Evolutionary conservation across 2,329 filamentous ascomycete genomes (phyloP).

Genomic region (Pseudogymnoascus sp.): DNA sequence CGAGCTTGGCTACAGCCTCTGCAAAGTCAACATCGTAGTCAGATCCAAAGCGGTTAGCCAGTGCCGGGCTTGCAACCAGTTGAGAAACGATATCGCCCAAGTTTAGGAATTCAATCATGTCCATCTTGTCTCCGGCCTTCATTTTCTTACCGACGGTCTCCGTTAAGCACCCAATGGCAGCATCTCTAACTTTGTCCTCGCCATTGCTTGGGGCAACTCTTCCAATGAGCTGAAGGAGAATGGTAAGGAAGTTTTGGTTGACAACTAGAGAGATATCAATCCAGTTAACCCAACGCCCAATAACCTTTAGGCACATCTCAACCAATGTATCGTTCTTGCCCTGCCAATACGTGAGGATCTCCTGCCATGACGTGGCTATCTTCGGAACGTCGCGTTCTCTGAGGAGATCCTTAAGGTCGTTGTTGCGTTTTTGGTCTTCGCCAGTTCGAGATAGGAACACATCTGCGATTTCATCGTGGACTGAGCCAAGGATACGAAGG

Average conservation of each 20-base stretch:
- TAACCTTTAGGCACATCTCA: slow-evolving; percentile 82
- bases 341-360: slow-evolving; percentile 68
- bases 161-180: slow-evolving; percentile 88
- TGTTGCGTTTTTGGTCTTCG: slow-evolving; percentile 76
- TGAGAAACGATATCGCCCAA: slow-evolving; percentile 78
- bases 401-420: slow-evolving; percentile 83
- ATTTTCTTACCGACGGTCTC: slow-evolving; percentile 98
- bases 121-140: slow-evolving; percentile 86
- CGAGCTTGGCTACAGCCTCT: slow-evolving; percentile 88
- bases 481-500: slow-evolving; percentile 76
- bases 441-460: slow-evolving; percentile 72
- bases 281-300: slow-evolving; percentile 98
- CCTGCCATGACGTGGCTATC: slow-evolving; percentile 84
- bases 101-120: slow-evolving; percentile 87
- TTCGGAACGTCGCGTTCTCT: slow-evolving; percentile 81
- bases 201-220: slow-evolving; percentile 54
- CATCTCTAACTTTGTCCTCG: slow-evolving; percentile 77
- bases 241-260: slow-evolving; percentile 76
- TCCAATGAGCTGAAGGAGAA: slow-evolving; percentile 82
- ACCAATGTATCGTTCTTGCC: slow-evolving; percentile 64
- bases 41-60: slow-evolving; percentile 72
- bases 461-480: slow-evolving; percentile 97
- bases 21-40: slow-evolving; percentile 93
- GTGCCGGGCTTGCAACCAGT: slow-evolving; percentile 73
- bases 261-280: slow-evolving; percentile 93